Base-by-base conservation (phyloP, 345 rosid genomes). In the Salix caprea region DNA sequence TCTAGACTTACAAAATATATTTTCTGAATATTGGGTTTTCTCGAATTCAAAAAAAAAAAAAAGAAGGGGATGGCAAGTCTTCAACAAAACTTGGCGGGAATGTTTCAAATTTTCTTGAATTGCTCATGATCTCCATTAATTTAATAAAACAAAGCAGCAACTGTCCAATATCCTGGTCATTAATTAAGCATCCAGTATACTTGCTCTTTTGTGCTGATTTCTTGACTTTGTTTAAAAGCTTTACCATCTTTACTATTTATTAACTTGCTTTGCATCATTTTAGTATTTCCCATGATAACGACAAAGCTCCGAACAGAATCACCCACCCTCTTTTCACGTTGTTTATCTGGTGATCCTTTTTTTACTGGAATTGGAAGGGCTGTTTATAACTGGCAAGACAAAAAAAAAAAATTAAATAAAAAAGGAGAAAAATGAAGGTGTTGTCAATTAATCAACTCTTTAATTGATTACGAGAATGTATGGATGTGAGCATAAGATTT, bases 211-310 rank as follows among this genome's bases (percentile, higher is more conserved):
- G 24, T 28, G 52, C 52, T 71, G 62, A 18, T 70, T 6, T 82
- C 7, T 86, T 84, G 84, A 84, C 87, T 82, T 82, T 21, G 48
- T 54, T 5, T 66, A 79, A 79, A 32, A 76, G 66, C 42, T 9
- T 46, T 6, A 37, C 52, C 52, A 84, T 76, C 65, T 74, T 71
- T 71, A 40, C 60, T 75, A 46, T 67, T 66, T 70, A 48, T 84
- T 74, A 77, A 81, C 67, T 48, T 40, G 44, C 44, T 40, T 10
- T 10, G 44, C 3, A 71, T 82, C 79, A 77, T 77, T 71, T 71
- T 61, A 83, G 71, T 52, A 73, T 77, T 72, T 74, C 76, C 36
- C 67, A 50, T 73, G 69, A 82, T 77, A 73, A 67, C 61, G 67
- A 65, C 67, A 81, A 77, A 74, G 74, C 42, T 76, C 40, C 18